Evolutionary conservation across 1,284 basidiomycete genomes (phyloP).

Genomic region (Rhodofomes roseus): DNA sequence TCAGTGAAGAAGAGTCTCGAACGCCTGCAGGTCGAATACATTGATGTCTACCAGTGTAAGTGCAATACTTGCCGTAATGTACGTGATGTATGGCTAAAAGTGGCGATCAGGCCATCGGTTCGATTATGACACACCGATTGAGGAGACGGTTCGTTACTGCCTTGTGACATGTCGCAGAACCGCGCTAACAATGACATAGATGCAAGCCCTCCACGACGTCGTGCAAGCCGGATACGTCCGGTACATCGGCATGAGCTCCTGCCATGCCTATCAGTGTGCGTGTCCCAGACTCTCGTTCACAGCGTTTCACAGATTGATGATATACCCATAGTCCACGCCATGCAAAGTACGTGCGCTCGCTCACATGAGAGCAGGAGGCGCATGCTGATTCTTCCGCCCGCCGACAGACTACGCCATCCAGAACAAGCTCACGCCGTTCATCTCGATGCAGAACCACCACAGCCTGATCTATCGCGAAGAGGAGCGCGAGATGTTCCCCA

Average conservation of each 20-base stretch:
- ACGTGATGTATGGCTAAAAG: too few species aligned
- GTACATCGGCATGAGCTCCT: conserved; percentile 63
- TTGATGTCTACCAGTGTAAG: conserved; percentile 39
- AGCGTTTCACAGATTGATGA: not conserved
- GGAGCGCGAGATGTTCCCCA: conserved; percentile 50
- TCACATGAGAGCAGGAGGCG: not conserved
- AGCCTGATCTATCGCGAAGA: conserved; percentile 45
- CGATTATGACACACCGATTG: conserved; percentile 26
- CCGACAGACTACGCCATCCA: conserved; percentile 28
- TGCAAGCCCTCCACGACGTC: conserved; percentile 70
- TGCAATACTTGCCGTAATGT: not conserved
- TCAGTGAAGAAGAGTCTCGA: conserved; percentile 39
- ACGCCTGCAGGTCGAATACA: conserved; percentile 39
- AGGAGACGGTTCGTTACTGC: conserved; percentile 20
- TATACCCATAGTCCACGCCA: conserved; percentile 36
- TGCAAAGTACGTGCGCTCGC: conserved; percentile 36
- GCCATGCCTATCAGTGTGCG: conserved; percentile 29
- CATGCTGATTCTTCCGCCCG: too few species aligned
- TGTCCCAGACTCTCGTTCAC: conserved; percentile 2
- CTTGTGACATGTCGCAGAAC: not conserved
- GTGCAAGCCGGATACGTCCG: conserved; percentile 61
- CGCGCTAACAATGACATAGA: not conserved
- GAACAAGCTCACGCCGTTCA: conserved; percentile 46
- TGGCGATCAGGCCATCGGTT: conserved; percentile 22
- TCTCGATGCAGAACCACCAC: conserved; percentile 52